These are phyloP conservation scores for Laetiporus sulphureus DNA, from an alignment of 1,284 basidiomycete species.

Conservation along the genomic window DNA sequence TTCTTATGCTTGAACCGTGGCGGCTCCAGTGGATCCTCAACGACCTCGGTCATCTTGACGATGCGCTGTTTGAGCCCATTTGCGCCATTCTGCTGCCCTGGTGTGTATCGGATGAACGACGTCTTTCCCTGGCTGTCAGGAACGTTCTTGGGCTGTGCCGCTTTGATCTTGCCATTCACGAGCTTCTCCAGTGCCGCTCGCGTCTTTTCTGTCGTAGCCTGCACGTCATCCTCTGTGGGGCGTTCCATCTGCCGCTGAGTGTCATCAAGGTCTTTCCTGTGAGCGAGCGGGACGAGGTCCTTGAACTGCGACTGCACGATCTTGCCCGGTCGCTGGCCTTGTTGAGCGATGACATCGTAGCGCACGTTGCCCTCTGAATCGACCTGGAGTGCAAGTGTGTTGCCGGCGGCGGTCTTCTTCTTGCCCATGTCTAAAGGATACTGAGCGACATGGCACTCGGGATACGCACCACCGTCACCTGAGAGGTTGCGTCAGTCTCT, in stretches of 20 bases:
- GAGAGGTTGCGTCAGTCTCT: constrained; percentile 9
- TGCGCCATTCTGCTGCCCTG: constrained; percentile 74
- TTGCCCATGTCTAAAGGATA: constrained; percentile 94
- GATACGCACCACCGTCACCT: constrained; percentile 93
- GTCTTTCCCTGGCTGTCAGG: constrained; percentile 76
- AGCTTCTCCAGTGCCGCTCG: constrained; percentile 89
- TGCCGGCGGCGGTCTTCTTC: constrained; percentile 89
- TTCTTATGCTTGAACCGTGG: constrained; percentile 98
- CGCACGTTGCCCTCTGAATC: constrained; percentile 94
- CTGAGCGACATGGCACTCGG: constrained; percentile 96
- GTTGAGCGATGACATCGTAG: constrained; percentile 95
- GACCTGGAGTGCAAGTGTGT: constrained; percentile 93
- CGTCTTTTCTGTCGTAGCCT: constrained; percentile 86
- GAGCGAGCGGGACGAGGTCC: constrained; percentile 89
- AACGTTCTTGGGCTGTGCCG: constrained; percentile 88
- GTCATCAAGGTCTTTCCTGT: constrained; percentile 86
- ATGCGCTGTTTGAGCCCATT: constrained; percentile 85
- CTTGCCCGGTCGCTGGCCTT: constrained; percentile 86
- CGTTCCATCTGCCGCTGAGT: constrained; percentile 75
- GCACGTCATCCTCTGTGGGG: constrained; percentile 87
- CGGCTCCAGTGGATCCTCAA: constrained; percentile 96
- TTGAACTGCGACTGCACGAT: constrained; percentile 93
- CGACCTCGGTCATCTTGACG: constrained; percentile 97
- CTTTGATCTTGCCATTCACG: constrained; percentile 94
- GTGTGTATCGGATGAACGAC: constrained; percentile 93